A percentile compares a stretch with the other conserved stretches of the same genome.
These are phyloP conservation scores for Lobosporangium transversale DNA, from an alignment of 192 early-diverging fungal species.

Conservation along the genomic window DNA sequence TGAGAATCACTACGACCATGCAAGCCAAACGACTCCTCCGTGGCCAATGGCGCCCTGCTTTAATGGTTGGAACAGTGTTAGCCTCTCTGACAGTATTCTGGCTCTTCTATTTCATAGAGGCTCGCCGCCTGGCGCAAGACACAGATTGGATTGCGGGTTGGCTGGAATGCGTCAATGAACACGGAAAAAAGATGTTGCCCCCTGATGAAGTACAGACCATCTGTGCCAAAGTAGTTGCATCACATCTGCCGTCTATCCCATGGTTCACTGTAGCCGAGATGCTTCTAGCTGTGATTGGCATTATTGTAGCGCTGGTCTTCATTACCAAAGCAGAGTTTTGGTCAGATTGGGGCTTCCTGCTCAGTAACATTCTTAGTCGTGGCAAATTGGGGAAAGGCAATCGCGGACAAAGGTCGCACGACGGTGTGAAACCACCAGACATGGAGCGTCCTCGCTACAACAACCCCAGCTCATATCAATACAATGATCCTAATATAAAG, in stretches of 20 bases:
- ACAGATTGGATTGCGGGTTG: conserved; percentile 30
- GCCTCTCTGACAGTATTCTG: conserved; percentile 33
- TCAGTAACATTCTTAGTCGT: conserved; percentile 17
- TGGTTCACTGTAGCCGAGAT: conserved; percentile 40
- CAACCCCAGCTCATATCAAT: not conserved
- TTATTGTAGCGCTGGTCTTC: conserved; percentile 27
- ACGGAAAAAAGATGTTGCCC: not conserved
- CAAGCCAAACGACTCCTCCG: conserved; percentile 44
- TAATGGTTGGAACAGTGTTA: conserved; percentile 33
- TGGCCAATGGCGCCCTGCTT: conserved; percentile 49
- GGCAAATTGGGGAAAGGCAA: conserved; percentile 10
- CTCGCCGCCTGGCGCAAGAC: conserved; percentile 3
- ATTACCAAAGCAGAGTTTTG: conserved; percentile 41
- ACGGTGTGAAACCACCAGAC: not conserved
- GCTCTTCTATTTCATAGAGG: conserved; percentile 46
- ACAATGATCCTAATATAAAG: not conserved
- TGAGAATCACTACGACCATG: conserved; percentile 31
- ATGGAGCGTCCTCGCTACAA: not conserved
- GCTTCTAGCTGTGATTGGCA: conserved; percentile 28
- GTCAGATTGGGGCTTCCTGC: conserved; percentile 24
- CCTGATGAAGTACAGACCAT: conserved; percentile 20
- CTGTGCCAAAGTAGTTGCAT: conserved; percentile 5
- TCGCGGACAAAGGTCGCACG: not conserved
- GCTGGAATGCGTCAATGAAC: not conserved
- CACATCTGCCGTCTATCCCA: conserved; percentile 27